Conservation (phyloP, 106 monocot species). For the Vanilla planifolia region DNA sequence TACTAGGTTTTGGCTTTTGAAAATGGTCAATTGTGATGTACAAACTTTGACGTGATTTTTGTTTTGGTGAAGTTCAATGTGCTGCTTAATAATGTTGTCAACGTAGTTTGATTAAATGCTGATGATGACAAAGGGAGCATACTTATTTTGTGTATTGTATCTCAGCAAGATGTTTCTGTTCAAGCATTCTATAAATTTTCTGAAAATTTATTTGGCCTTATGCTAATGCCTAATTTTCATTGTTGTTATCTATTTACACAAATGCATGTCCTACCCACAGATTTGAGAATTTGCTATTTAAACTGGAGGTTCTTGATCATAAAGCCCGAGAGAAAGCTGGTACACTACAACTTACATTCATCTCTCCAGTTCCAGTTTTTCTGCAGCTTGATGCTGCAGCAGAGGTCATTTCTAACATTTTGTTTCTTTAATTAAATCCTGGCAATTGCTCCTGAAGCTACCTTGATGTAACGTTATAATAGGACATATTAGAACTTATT, state of each 20-base stretch:
- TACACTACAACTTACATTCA: slow-evolving; percentile 48
- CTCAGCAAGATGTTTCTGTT: neutral
- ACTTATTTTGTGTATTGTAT: neutral
- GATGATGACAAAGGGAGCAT: neutral
- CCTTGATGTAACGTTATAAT: too few relatives aligned
- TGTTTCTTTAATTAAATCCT: neutral
- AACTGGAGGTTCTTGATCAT: slow-evolving; percentile 92
- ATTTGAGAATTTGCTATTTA: slow-evolving; percentile 76
- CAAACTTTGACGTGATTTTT: neutral
- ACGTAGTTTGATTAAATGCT: neutral
- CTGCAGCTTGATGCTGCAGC: slow-evolving; percentile 76
- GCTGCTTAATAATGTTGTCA: neutral
- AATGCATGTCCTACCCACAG: slow-evolving; percentile 28
- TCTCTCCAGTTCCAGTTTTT: slow-evolving; percentile 62
- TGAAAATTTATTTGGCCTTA: neutral
- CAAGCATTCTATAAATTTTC: neutral
- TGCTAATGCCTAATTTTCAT: neutral
- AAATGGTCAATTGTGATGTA: too few relatives aligned
- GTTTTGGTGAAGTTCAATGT: neutral
- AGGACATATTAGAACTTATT: too few relatives aligned
- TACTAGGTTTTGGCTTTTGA: too few relatives aligned
- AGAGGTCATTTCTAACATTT: slow-evolving; percentile 48
- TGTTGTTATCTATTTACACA: neutral
- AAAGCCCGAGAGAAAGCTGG: slow-evolving; percentile 88
- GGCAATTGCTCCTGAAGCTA: neutral